Base-by-base conservation (phyloP, 257 asterid species). In the Eustoma russellianum region DNA sequence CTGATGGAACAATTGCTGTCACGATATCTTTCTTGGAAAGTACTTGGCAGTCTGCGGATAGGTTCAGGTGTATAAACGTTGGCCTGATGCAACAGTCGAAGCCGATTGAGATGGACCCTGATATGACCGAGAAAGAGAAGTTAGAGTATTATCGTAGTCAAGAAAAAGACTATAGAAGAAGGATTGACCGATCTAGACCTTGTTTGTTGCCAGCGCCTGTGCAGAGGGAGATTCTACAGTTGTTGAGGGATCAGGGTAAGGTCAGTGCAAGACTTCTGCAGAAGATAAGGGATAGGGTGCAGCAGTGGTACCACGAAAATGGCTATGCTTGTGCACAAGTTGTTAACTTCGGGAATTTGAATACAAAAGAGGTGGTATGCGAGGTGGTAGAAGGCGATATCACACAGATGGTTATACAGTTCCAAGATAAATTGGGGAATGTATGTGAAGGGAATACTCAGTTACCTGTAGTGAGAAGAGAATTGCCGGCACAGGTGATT, bases 341-440 rank as follows among this genome's bases (percentile, higher is more conserved):
- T 51, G 97, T 88, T 56, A 92, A 92, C 59, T 92, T 92, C 9
- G 99, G 99, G 61, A 92, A 92, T 71, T 76, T 92, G 82, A 83
- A 88, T 69, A 92, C 99, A 0, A 81, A 66, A 38, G 97, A 92
- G 70, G 94, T 92, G 47, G 97, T 92, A 33, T 92, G 99, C 70
- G 99, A 92, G 79, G 97, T 92, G 53, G 95, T 88, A 70, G 99
- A 92, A 79, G 99, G 98, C 5, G 98, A 92, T 76, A 81, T 92
- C 56, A 92, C 98, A 8, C 93, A 92, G 67, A 15, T 88, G 55
- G 83, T 77, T 53, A 65, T 92, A 56, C 97, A 92, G 71, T 92
- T 84, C 74, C 95, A 85, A 76, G 99, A 92, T 77, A 92, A 92
- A 76, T 82, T 92, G 64, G 97, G 99, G 43, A 92, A 92, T 77